A percentile compares a stretch with the other conserved stretches of the same genome.
Evolutionary conservation across 495 filamentous ascomycete species (phyloP).

Genomic region (Penicillium verhagenii): DNA sequence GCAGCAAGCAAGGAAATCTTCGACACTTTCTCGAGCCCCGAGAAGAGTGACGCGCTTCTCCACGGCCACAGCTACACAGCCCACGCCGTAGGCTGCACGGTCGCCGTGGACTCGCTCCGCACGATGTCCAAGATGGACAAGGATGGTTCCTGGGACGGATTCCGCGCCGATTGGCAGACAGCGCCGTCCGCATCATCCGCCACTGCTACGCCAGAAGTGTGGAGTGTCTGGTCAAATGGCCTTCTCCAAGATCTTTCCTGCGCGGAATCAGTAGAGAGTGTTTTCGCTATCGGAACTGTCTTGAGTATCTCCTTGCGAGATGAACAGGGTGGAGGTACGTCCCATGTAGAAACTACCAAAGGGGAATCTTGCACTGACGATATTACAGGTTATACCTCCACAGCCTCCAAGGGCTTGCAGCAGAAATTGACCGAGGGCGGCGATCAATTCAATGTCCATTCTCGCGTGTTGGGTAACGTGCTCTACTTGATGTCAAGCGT

Average conservation of each 20-base stretch:
- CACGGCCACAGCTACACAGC: slow-evolving; percentile 84
- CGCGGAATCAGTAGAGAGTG: slow-evolving; percentile 52
- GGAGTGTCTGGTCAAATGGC: slow-evolving; percentile 66
- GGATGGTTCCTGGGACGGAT: slow-evolving; percentile 48
- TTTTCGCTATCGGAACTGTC: slow-evolving; percentile 70
- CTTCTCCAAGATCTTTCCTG: slow-evolving; percentile 57
- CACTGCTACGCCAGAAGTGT: slow-evolving; percentile 35
- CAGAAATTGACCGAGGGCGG: slow-evolving; percentile 44
- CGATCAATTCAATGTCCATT: slow-evolving; percentile 60
- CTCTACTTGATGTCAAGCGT: slow-evolving; percentile 75
- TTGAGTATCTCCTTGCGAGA: slow-evolving; percentile 62
- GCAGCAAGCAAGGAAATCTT: slow-evolving; percentile 70
- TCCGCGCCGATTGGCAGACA: slow-evolving; percentile 42
- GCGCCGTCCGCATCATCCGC: not conserved
- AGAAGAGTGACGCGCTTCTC: slow-evolving; percentile 70
- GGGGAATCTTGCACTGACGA: not conserved
- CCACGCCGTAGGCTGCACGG: slow-evolving; percentile 71
- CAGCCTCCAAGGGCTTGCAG: slow-evolving; percentile 60
- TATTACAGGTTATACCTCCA: slow-evolving; percentile 64
- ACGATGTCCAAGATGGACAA: slow-evolving; percentile 56
- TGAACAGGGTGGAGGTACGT: slow-evolving; percentile 45
- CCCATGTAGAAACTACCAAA: not conserved
- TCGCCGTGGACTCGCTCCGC: slow-evolving; percentile 59
- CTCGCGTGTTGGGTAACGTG: slow-evolving; percentile 72
- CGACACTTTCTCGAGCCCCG: slow-evolving; percentile 59